These are phyloP conservation scores for Penicillium hesseltinei DNA, from an alignment of 2,329 filamentous ascomycete species.

Conservation along the genomic window DNA sequence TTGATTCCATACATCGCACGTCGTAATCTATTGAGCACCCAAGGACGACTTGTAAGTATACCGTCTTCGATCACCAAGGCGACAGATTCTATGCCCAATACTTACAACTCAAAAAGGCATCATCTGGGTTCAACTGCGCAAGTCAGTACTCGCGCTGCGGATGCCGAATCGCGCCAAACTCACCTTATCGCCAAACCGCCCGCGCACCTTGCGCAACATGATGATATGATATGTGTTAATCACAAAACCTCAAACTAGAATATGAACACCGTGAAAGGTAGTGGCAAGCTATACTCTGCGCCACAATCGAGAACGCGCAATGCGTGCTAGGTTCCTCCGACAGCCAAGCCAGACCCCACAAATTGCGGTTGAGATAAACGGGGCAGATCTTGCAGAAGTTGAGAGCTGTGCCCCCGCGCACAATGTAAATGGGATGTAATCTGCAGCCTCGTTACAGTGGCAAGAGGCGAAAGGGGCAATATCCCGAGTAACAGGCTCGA, in stretches of 20 bases:
- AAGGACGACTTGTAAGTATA: constrained; percentile 13
- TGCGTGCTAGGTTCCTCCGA: background rate
- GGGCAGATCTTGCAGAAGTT: constrained; percentile 5
- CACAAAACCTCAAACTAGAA: background rate
- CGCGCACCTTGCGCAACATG: constrained; percentile 38
- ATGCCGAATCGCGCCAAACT: constrained; percentile 15
- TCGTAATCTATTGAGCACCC: constrained; percentile 55
- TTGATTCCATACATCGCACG: constrained; percentile 55
- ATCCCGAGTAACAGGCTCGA: constrained; percentile 8
- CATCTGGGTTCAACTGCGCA: constrained; percentile 56
- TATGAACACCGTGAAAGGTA: background rate
- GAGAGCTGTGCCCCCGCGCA: background rate
- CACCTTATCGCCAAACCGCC: constrained; percentile 39
- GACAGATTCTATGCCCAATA: constrained; percentile 19
- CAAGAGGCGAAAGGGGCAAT: constrained; percentile 5
- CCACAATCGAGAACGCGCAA: constrained; percentile 19
- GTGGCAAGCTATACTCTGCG: constrained; percentile 24
- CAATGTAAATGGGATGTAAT: background rate
- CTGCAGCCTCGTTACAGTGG: background rate
- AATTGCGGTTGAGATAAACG: background rate
- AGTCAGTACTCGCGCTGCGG: constrained; percentile 19
- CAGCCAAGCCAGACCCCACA: constrained; percentile 5
- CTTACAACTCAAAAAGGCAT: constrained; percentile 70
- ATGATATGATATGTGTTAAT: background rate
- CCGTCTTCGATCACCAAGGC: background rate